Evolutionary conservation across 2,329 filamentous ascomycete species (phyloP).

Genomic region (Epichloe baconii): DNA sequence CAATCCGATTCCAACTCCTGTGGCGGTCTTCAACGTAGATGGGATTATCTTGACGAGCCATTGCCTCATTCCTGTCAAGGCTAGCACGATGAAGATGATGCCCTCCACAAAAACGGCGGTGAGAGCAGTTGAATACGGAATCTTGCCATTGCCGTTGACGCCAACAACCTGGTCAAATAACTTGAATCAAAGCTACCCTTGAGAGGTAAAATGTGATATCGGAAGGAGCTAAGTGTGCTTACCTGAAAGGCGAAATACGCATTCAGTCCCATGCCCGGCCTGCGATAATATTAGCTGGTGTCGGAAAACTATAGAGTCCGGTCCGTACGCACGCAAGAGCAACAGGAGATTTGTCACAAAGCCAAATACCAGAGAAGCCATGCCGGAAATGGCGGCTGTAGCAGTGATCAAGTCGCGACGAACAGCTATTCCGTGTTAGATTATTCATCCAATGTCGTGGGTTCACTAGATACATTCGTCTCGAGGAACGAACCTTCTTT

Average conservation of each 20-base stretch:
- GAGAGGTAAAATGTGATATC: background rate
- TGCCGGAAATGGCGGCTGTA: conserved; percentile 65
- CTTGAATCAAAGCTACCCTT: background rate
- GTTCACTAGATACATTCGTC: too few relatives aligned
- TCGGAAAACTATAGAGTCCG: background rate
- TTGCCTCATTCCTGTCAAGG: conserved; percentile 56
- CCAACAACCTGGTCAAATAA: conserved; percentile 36
- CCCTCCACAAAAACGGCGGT: conserved; percentile 54
- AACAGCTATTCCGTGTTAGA: conserved; percentile 30
- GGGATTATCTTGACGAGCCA: conserved; percentile 58
- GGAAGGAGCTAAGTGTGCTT: background rate
- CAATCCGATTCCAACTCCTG: conserved; percentile 51
- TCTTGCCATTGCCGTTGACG: conserved; percentile 39
- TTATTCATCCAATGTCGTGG: background rate
- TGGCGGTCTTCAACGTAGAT: conserved; percentile 51
- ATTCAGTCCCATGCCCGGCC: conserved; percentile 55
- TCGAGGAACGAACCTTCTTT: conserved; percentile 27
- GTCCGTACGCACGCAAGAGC: conserved; percentile 21
- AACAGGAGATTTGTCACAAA: conserved; percentile 62
- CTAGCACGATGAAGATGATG: conserved; percentile 50
- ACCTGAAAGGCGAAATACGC: conserved; percentile 53
- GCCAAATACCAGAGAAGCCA: conserved; percentile 66
- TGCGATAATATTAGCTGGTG: conserved; percentile 16
- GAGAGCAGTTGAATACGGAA: conserved; percentile 47
- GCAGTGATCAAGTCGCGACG: conserved; percentile 71